Conservation (phyloP, 805 yeast genomes). For the Spencermartinsiella europaea region DNA sequence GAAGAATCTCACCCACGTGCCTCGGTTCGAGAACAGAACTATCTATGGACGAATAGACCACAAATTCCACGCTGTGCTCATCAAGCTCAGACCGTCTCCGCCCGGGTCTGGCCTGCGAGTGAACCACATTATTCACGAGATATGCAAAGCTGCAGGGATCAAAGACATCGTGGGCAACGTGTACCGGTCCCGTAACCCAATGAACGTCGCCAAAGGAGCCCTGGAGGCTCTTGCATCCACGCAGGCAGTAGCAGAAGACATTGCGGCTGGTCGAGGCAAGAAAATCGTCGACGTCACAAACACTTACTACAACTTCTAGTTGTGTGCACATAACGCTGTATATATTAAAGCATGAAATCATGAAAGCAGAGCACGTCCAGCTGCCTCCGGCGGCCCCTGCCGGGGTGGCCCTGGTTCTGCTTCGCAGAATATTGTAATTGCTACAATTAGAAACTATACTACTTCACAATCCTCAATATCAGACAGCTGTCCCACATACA, state of each 20-base stretch:
- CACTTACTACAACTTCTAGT: slow-evolving; percentile 56
- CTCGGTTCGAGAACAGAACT: slow-evolving; percentile 88
- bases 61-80: slow-evolving; percentile 81
- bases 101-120: slow-evolving; percentile 92
- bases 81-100: slow-evolving; percentile 79
- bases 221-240: slow-evolving; percentile 71
- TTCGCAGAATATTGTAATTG: too few relatives aligned
- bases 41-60: slow-evolving; percentile 76
- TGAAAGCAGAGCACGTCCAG: background rate
- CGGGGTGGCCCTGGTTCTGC: too few relatives aligned
- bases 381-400: background rate
- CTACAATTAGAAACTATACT: too few relatives aligned
- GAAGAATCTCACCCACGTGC: slow-evolving; percentile 72
- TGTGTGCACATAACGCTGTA: slow-evolving; percentile 1
- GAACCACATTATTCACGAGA: slow-evolving; percentile 82
- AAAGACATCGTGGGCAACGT: slow-evolving; percentile 89
- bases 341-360: background rate
- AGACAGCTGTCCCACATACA: too few relatives aligned
- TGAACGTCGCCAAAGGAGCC: slow-evolving; percentile 90
- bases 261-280: slow-evolving; percentile 91
- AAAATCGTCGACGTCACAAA: slow-evolving; percentile 89
- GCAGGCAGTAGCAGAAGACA: slow-evolving; percentile 78
- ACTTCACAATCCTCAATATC: too few relatives aligned
- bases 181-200: slow-evolving; percentile 85
- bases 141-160: slow-evolving; percentile 90